Percentiles rank a stretch among this genome's conserved stretches.
These are phyloP conservation scores for Phytophthora pistaciae DNA, from an alignment of 352 stramenopile genomes.

Conservation along the genomic window DNA sequence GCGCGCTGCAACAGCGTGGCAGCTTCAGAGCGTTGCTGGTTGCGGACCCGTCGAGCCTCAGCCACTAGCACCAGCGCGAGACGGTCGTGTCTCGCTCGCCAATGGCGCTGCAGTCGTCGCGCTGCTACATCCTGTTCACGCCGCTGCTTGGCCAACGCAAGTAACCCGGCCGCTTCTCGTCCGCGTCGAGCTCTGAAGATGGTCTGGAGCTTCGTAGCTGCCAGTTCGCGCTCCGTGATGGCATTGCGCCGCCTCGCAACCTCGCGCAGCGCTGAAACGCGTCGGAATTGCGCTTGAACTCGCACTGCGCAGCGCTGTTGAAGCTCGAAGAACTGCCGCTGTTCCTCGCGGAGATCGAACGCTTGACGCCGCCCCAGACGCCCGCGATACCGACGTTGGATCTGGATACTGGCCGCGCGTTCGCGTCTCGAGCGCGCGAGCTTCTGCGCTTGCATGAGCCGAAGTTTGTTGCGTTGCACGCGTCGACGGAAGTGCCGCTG, in stretches of 20 bases:
- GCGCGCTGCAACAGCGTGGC: slow-evolving; percentile 56
- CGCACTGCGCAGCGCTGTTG: slow-evolving; percentile 48
- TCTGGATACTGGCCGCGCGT: slow-evolving; percentile 50
- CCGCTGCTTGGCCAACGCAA: slow-evolving; percentile 51
- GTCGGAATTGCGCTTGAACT: slow-evolving; percentile 67
- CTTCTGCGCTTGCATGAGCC: slow-evolving; percentile 44
- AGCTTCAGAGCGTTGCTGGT: slow-evolving; percentile 42
- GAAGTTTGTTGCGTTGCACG: slow-evolving; percentile 40
- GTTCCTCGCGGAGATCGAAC: slow-evolving; percentile 39
- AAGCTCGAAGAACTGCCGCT: slow-evolving; percentile 41
- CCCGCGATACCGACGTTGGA: slow-evolving; percentile 70
- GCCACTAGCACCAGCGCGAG: slow-evolving; percentile 48
- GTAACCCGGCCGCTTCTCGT: slow-evolving; percentile 49
- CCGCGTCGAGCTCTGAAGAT: slow-evolving; percentile 60
- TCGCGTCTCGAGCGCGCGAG: slow-evolving; percentile 39
- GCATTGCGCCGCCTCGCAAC: slow-evolving; percentile 36
- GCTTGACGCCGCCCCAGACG: slow-evolving; percentile 55
- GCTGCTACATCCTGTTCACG: slow-evolving; percentile 48
- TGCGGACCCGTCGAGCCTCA: slow-evolving; percentile 43
- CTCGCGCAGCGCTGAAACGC: slow-evolving; percentile 43
- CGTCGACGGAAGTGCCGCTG: slow-evolving; percentile 68
- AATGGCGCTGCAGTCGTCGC: slow-evolving; percentile 60
- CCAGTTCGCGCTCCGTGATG: slow-evolving; percentile 44
- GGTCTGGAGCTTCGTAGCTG: slow-evolving; percentile 68
- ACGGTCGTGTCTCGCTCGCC: slow-evolving; percentile 54